phyloP scores from a whole-genome alignment of 352 stramenopile genomes.

The Phytophthora ramorum region DNA sequence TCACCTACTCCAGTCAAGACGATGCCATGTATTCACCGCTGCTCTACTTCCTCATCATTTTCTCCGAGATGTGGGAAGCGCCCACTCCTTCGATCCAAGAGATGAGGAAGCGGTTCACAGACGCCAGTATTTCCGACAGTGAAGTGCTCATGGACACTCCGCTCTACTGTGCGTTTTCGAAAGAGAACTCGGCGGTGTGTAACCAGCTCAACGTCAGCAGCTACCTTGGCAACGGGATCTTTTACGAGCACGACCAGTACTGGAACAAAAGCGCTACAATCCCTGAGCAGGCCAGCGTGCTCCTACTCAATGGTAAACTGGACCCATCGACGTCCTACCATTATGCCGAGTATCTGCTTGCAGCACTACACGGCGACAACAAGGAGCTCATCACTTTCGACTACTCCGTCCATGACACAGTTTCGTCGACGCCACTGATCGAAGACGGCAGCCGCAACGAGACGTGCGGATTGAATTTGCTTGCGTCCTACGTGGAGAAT shows the following conservation, averaged over 20 bases:
- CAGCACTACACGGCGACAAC: slow-evolving; percentile 31
- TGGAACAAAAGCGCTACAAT: slow-evolving; percentile 52
- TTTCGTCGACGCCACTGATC: slow-evolving; percentile 38
- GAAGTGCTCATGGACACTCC: slow-evolving; percentile 29
- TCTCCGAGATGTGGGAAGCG: slow-evolving; percentile 55
- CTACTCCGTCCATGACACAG: slow-evolving; percentile 41
- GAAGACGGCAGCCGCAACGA: slow-evolving; percentile 21
- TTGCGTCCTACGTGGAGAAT: slow-evolving; percentile 46
- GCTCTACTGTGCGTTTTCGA: slow-evolving; percentile 61
- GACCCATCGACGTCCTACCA: slow-evolving; percentile 54
- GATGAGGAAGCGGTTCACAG: slow-evolving; percentile 30
- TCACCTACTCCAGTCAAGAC: slow-evolving; percentile 16
- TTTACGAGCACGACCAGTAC: slow-evolving; percentile 58
- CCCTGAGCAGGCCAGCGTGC: slow-evolving; percentile 39
- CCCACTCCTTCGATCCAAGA: slow-evolving; percentile 18
- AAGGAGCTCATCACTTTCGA: slow-evolving; percentile 57
- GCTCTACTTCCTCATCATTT: slow-evolving; percentile 53
- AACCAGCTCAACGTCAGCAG: slow-evolving; percentile 10
- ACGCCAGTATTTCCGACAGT: slow-evolving; percentile 23
- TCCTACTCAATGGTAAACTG: slow-evolving; percentile 53
- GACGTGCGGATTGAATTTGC: slow-evolving; percentile 48
- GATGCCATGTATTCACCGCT: slow-evolving; percentile 38
- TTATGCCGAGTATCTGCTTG: slow-evolving; percentile 43
- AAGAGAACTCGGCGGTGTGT: slow-evolving; percentile 44
- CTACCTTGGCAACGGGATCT: slow-evolving; percentile 23